Conservation (phyloP, 2,329 filamentous ascomycete species). For the Gnomoniopsis sp. region DNA sequence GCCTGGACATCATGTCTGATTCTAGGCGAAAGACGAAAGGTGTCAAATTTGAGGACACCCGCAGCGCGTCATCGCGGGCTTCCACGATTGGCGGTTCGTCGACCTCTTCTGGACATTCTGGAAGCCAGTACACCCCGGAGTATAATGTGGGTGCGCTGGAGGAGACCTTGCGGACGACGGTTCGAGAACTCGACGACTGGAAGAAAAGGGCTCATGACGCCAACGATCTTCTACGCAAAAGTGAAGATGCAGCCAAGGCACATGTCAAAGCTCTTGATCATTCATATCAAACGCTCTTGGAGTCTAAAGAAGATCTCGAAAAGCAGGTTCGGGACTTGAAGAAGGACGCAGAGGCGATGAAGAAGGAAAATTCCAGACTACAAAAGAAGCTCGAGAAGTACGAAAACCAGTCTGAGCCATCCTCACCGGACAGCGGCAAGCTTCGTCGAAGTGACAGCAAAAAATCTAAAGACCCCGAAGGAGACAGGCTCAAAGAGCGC, state of each 20-base stretch:
- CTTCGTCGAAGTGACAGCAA: slow-evolving; percentile 26
- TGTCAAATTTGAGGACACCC: slow-evolving; percentile 29
- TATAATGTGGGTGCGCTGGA: slow-evolving; percentile 25
- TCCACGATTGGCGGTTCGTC: slow-evolving; percentile 30
- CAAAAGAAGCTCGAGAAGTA: slow-evolving; percentile 21
- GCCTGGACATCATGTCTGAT: slow-evolving; percentile 7
- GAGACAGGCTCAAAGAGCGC: slow-evolving; percentile 29
- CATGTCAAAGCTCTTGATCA: slow-evolving; percentile 22
- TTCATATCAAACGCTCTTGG: slow-evolving; percentile 18
- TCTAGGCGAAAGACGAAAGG: slow-evolving; percentile 20
- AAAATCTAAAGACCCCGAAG: slow-evolving; percentile 21
- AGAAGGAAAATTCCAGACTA: slow-evolving; percentile 20
- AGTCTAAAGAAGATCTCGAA: slow-evolving; percentile 26
- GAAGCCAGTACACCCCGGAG: slow-evolving; percentile 22
- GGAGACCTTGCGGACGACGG: slow-evolving; percentile 23
- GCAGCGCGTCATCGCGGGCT: slow-evolving; percentile 24
- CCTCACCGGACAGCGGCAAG: slow-evolving; percentile 23
- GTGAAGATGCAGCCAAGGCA: slow-evolving; percentile 16
- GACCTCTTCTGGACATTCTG: slow-evolving; percentile 26
- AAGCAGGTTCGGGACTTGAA: slow-evolving; percentile 24
- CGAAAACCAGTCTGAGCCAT: slow-evolving; percentile 23
- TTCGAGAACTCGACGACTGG: slow-evolving; percentile 23
- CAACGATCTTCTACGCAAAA: slow-evolving; percentile 21
- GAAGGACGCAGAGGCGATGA: slow-evolving; percentile 16
- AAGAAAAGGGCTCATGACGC: slow-evolving; percentile 22